Percentiles rank a stretch among this genome's conserved stretches.
These are phyloP conservation scores for Phylloboletellus chloephorus DNA, from an alignment of 1,284 basidiomycete species.

Conservation along the genomic window DNA sequence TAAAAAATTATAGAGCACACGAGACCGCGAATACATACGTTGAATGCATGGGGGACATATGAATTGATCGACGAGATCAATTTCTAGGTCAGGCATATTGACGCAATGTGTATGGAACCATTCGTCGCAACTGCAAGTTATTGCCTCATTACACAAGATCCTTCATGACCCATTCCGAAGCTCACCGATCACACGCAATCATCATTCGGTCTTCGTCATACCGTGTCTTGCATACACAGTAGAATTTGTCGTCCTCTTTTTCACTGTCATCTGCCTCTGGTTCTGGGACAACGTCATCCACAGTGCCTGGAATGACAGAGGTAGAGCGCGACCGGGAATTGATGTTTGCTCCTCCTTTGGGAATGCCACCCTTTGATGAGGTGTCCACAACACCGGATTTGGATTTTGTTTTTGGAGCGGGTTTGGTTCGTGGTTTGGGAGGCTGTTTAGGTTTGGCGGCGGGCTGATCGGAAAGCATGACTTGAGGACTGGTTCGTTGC, in stretches of 20 bases:
- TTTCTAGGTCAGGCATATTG: slow-evolving; percentile 66
- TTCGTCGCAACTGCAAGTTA: slow-evolving; percentile 65
- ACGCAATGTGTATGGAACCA: slow-evolving; percentile 87
- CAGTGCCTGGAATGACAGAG: slow-evolving; percentile 51
- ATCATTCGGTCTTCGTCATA: slow-evolving; percentile 80
- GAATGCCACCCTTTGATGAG: slow-evolving; percentile 23
- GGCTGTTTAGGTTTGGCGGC: slow-evolving; percentile 28
- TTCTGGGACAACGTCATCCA: slow-evolving; percentile 37
- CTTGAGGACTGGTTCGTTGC: slow-evolving; percentile 1
- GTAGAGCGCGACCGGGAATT: slow-evolving; percentile 60
- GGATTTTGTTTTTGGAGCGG: slow-evolving; percentile 25
- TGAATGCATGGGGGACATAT: slow-evolving; percentile 72
- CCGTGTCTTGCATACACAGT: slow-evolving; percentile 75
- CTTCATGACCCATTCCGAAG: slow-evolving; percentile 4
- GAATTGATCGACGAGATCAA: slow-evolving; percentile 83
- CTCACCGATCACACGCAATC: slow-evolving; percentile 86
- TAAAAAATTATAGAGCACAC: slow-evolving; percentile 4
- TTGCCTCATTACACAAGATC: neutral
- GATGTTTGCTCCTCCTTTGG: slow-evolving; percentile 31
- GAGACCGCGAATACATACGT: slow-evolving; percentile 44
- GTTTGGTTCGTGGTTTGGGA: slow-evolving; percentile 31
- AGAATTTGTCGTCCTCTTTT: slow-evolving; percentile 69
- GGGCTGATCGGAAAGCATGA: slow-evolving; percentile 10
- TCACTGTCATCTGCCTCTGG: slow-evolving; percentile 52
- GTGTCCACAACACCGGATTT: slow-evolving; percentile 19